These are phyloP conservation scores for Penicillium parvum DNA, from an alignment of 495 filamentous ascomycete genomes.

Conservation along the genomic window DNA sequence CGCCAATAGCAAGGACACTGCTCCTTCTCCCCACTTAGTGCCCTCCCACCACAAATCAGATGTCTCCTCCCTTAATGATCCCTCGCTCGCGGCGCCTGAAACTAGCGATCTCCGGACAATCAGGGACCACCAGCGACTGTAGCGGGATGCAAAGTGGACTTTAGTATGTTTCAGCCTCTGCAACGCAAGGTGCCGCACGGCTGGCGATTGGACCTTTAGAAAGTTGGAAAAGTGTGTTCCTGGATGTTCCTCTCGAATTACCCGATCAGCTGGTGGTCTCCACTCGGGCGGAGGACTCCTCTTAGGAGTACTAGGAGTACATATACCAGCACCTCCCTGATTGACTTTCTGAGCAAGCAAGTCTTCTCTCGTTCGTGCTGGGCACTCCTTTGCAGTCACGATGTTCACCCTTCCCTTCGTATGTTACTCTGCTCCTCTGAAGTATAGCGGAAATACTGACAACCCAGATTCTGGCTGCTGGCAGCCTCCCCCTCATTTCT, in stretches of 20 bases:
- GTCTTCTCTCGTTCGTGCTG: conserved; percentile 25
- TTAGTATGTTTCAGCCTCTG: conserved; percentile 10
- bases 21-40: too few relatives aligned
- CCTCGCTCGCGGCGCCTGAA: neutral
- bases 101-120: conserved; percentile 5
- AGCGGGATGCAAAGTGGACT: conserved; percentile 2
- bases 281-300: neutral
- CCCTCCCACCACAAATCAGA: neutral
- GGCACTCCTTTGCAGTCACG: conserved; percentile 18
- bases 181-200: conserved; percentile 6
- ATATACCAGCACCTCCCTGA: conserved; percentile 1
- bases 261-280: conserved; percentile 1
- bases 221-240: neutral
- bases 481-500: conserved; percentile 30
- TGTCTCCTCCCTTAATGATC: neutral
- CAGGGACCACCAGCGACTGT: too few relatives aligned
- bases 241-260: neutral
- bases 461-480: conserved; percentile 28
- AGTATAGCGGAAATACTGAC: too few relatives aligned
- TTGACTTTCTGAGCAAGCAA: conserved; percentile 21
- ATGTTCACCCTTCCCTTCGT: conserved; percentile 29
- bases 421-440: too few relatives aligned
- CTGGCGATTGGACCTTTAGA: conserved; percentile 1
- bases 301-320: neutral
- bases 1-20: too few relatives aligned